These are phyloP conservation scores for Trichoderma pleuroti DNA, from an alignment of 2,329 filamentous ascomycete genomes.

Conservation along the genomic window DNA sequence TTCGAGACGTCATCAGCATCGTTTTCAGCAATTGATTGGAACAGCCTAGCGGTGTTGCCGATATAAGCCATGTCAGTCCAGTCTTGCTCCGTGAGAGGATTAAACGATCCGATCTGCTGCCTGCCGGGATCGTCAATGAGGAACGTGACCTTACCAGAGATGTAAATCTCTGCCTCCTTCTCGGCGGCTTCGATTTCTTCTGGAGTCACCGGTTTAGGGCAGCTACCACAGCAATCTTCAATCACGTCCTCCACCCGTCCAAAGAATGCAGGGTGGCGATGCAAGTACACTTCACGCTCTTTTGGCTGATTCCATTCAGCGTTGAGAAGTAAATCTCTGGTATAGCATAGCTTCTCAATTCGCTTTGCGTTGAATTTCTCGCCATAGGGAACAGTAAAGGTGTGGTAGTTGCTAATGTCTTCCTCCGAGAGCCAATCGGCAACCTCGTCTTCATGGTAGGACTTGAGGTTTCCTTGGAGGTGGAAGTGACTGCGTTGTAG, in stretches of 20 bases:
- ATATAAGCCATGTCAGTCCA: conserved; percentile 93
- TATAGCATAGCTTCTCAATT: conserved; percentile 80
- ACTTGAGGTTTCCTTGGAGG: conserved; percentile 71
- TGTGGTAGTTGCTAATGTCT: conserved; percentile 76
- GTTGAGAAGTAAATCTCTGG: conserved; percentile 76
- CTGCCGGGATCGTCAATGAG: conserved; percentile 78
- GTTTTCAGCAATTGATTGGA: conserved; percentile 74
- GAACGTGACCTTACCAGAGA: conserved; percentile 70
- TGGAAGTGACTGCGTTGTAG: conserved; percentile 41
- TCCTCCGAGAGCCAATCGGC: conserved; percentile 78
- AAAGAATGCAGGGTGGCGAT: conserved; percentile 84
- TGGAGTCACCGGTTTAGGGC: conserved; percentile 63
- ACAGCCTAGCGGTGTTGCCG: conserved; percentile 71
- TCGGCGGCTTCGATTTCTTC: conserved; percentile 70
- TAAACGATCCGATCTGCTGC: conserved; percentile 68
- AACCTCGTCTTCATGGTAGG: conserved; percentile 72
- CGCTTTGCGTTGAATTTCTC: conserved; percentile 59
- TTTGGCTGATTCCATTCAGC: conserved; percentile 81
- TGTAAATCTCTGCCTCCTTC: conserved; percentile 70
- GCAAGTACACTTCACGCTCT: conserved; percentile 71
- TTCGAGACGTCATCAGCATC: conserved; percentile 67
- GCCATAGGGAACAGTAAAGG: conserved; percentile 69
- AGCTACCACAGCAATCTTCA: conserved; percentile 77
- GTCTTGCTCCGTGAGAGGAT: conserved; percentile 75
- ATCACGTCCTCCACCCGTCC: conserved; percentile 71